phyloP scores from a whole-genome alignment of 208 protist species.

The Leishmania tropica region DNA sequence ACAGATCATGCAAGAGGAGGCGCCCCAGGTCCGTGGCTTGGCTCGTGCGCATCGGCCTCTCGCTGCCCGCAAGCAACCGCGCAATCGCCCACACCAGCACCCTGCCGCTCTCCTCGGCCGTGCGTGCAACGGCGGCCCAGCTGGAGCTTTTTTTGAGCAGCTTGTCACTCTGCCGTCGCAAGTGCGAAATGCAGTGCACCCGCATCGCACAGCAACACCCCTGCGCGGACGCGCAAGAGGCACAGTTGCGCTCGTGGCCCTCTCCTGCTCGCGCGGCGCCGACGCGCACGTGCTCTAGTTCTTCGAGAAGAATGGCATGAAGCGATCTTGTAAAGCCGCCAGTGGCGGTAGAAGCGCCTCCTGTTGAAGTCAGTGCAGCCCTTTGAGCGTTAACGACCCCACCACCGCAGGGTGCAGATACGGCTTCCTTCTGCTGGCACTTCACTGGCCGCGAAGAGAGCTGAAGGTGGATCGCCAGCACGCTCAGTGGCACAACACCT shows the following conservation, averaged over 20 bases:
- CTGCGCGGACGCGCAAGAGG: background rate
- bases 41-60: background rate
- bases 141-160: slow-evolving; percentile 4
- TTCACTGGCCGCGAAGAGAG: background rate
- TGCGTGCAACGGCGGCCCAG: slow-evolving; percentile 22
- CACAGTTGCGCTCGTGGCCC: background rate
- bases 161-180: background rate
- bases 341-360: background rate
- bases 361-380: background rate
- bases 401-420: too few relatives aligned
- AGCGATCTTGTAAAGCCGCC: background rate
- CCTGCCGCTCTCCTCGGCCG: slow-evolving; percentile 18
- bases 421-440: background rate
- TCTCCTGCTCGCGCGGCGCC: background rate
- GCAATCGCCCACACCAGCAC: slow-evolving; percentile 14
- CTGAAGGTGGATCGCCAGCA: slow-evolving; percentile 11
- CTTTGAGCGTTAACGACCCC: background rate
- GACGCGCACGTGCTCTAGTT: background rate
- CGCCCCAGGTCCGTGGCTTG: slow-evolving; percentile 5
- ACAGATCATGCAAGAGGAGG: slow-evolving; percentile 23
- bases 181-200: slow-evolving; percentile 12
- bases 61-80: slow-evolving; percentile 10
- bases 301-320: slow-evolving; percentile 1
- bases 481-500: slow-evolving; percentile 38
- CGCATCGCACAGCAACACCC: background rate